A percentile compares a stretch with the other conserved stretches of the same genome.
Evolutionary conservation across 257 asterid genomes (phyloP).

Genomic region (Gynochthodes officinalis): DNA sequence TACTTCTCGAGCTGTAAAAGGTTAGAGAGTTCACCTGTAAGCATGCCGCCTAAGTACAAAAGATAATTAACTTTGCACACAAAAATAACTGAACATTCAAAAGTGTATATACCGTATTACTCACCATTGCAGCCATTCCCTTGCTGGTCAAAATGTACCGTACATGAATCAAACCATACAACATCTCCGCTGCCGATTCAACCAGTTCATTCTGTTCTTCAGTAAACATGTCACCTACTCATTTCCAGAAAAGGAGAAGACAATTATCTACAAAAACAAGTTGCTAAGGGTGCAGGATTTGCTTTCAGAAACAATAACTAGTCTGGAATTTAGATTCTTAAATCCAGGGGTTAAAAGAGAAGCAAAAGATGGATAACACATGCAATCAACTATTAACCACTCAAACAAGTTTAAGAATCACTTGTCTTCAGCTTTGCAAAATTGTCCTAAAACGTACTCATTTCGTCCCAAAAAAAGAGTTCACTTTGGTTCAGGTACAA

Average conservation of each 20-base stretch:
- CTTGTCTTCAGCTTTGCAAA: background rate
- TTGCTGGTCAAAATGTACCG: constrained; percentile 90
- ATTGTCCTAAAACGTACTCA: background rate
- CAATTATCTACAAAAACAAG: constrained; percentile 21
- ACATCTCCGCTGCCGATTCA: constrained; percentile 98
- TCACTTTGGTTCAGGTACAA: no score
- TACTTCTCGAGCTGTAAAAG: constrained; percentile 81
- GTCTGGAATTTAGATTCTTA: background rate
- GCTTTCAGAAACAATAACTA: background rate
- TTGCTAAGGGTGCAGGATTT: background rate
- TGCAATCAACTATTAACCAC: background rate
- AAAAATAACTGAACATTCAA: constrained; percentile 6
- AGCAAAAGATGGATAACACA: background rate
- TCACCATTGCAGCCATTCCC: constrained; percentile 98
- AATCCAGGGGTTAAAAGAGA: background rate
- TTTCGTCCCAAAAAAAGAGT: no score
- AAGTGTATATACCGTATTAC: constrained; percentile 5
- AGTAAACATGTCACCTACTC: constrained; percentile 78
- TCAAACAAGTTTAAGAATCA: background rate
- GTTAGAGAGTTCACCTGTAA: constrained; percentile 18
- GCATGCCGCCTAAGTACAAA: background rate
- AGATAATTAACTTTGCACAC: constrained; percentile 8
- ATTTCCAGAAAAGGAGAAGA: constrained; percentile 15
- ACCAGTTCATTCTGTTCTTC: constrained; percentile 96
- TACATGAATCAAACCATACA: constrained; percentile 88